Conservation (phyloP, 192 early-diverging fungal species). For the Coemansia sp. region DNA sequence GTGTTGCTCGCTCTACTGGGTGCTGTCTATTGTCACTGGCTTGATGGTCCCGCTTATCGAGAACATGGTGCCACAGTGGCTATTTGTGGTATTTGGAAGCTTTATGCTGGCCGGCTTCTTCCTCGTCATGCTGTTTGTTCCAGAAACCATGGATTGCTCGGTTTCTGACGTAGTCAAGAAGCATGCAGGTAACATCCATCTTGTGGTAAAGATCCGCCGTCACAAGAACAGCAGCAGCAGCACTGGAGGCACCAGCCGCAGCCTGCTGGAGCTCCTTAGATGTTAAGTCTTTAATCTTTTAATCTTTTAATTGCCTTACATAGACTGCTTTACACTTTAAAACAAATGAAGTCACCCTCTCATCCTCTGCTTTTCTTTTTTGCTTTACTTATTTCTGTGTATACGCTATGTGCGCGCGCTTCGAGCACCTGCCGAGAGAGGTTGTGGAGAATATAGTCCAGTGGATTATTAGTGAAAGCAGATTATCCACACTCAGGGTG, state of each 20-base stretch:
- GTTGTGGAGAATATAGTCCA: not conserved
- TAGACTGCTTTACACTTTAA: too few species aligned
- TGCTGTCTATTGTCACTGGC: slow-evolving; percentile 45
- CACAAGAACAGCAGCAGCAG: not conserved
- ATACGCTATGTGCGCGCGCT: too few species aligned
- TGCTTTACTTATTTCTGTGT: too few species aligned
- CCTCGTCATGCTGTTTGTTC: slow-evolving; percentile 64
- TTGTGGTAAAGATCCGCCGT: slow-evolving; percentile 16
- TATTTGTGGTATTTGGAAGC: slow-evolving; percentile 63
- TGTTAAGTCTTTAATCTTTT: not conserved
- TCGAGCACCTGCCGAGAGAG: not conserved
- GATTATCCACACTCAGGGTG: not conserved
- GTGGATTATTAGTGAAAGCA: not conserved
- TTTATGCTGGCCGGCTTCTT: slow-evolving; percentile 43
- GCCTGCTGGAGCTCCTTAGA: slow-evolving; percentile 1
- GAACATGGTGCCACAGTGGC: slow-evolving; percentile 19
- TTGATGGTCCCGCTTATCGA: slow-evolving; percentile 55
- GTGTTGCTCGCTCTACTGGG: slow-evolving; percentile 72
- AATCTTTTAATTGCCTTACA: slow-evolving; percentile 1
- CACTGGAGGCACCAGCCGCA: not conserved
- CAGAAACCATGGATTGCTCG: slow-evolving; percentile 69
- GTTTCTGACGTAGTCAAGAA: slow-evolving; percentile 27
- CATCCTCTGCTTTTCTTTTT: too few species aligned
- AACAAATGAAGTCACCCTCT: too few species aligned
- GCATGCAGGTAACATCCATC: slow-evolving; percentile 30